Evolutionary conservation across 441 rosid species (phyloP).

Genomic region (Populus hybrid): DNA sequence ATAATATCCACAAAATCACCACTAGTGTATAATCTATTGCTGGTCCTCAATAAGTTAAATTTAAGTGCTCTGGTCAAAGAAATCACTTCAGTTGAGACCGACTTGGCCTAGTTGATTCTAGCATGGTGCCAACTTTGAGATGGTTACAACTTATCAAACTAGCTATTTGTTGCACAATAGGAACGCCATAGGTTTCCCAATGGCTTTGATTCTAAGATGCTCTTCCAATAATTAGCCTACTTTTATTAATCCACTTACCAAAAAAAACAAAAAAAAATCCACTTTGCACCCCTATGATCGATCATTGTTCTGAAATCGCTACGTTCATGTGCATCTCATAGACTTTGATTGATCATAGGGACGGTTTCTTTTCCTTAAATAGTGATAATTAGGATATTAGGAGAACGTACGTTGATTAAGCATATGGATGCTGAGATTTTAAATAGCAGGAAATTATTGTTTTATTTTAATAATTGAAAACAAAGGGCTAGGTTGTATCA

Average conservation of each 20-base stretch:
- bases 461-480: not conserved
- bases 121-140: not conserved
- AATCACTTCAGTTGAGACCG: not conserved
- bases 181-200: not conserved
- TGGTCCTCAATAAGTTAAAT: not conserved
- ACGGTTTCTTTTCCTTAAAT: not conserved
- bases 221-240: slow-evolving; percentile 14
- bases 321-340: slow-evolving; percentile 8
- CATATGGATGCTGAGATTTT: not conserved
- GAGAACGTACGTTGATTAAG: not conserved
- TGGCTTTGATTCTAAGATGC: slow-evolving; percentile 21
- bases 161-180: not conserved
- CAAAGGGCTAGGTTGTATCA: not conserved
- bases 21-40: not conserved
- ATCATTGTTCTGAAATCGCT: not conserved
- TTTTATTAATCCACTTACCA: not conserved
- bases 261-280: not conserved
- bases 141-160: not conserved
- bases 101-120: not conserved
- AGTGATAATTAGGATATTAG: not conserved
- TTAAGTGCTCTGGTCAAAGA: not conserved
- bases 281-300: not conserved
- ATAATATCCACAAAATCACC: no score
- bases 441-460: not conserved
- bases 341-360: slow-evolving; percentile 6